Evolutionary conservation across 768 basidiomycete genomes (phyloP).

Genomic region (Dictyophora rubrovolvata): DNA sequence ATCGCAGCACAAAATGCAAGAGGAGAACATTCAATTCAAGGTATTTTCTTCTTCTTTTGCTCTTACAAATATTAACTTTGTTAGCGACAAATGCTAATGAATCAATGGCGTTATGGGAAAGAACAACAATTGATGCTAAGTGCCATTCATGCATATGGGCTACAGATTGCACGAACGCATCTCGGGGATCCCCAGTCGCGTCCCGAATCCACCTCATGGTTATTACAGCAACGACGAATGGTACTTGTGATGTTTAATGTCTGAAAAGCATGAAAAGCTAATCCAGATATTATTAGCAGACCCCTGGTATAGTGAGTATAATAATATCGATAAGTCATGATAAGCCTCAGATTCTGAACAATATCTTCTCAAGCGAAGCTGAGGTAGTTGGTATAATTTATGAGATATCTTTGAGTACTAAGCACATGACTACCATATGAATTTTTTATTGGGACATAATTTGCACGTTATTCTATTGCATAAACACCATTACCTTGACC

Average conservation of each 20-base stretch:
- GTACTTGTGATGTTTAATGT: conserved; percentile 19
- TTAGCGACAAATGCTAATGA: conserved; percentile 42
- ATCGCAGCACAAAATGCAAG: conserved; percentile 52
- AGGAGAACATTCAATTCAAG: conserved; percentile 41
- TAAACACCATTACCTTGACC: too few species aligned
- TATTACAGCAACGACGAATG: conserved; percentile 54
- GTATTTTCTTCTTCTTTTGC: conserved; percentile 30
- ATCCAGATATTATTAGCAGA: not conserved
- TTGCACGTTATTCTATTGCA: too few species aligned
- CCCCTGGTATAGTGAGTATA: not conserved
- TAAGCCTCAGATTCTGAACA: too few species aligned
- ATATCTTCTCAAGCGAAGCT: too few species aligned
- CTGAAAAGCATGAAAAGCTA: not conserved
- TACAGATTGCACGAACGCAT: conserved; percentile 52
- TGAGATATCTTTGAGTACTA: too few species aligned
- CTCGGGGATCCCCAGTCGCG: conserved; percentile 38
- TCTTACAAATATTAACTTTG: not conserved
- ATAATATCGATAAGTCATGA: not conserved
- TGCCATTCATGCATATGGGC: conserved; percentile 60
- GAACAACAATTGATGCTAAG: conserved; percentile 80
- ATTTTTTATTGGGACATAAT: too few species aligned
- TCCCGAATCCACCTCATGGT: conserved; percentile 55
- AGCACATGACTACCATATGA: too few species aligned
- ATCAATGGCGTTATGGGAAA: conserved; percentile 49
- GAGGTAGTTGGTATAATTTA: too few species aligned